Evolutionary conservation across 2,329 filamentous ascomycete genomes (phyloP), one percentile per base, ranked within the genome.

Genomic region (Fusarium floridanum): DNA sequence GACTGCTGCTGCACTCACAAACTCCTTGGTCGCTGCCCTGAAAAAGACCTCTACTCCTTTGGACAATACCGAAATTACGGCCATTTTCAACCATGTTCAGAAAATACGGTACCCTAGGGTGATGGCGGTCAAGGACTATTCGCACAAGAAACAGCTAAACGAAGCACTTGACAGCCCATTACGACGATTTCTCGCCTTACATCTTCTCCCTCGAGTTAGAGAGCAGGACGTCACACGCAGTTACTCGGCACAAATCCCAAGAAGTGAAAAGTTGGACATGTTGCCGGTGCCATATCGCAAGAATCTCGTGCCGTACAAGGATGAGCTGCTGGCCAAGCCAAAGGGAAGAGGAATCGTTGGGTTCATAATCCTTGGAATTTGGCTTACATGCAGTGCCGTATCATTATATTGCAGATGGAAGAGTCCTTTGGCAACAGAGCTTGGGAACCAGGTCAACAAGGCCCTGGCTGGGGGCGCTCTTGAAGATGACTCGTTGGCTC

Each of bases 1-100:
- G 37, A 61, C 69, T 5, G 66, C 61, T 7, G 69, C 69, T 11
- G 29, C 60, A 22, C 32, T 71, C 6, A 45, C 57, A 3, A 71
- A 68, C 14, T 6, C n/a, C 32, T 32, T 71, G 6, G 41, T 27
- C 20, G 17, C 17, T 16, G 14, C 16, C 1, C 41, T 61, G 12
- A 9, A 11, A 8, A 57, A 36, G 14, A 7, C 32, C 55, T 61
- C 59, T 20, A 22, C n/a, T 3, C 29, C 59, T 48, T 14, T 48
- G 7, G 12, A 9, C 9, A 48, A n/a, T 24, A 2, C 24, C 7
- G 24, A 48, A 4, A 48, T 37, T 6, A 20, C 43, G 17, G 11
- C 36, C 2, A n/a, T 61, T 12, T 68, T 68, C 17, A 20, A 27
- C 2, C 20, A 43, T 8, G 61, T 68, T 2, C 66, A 68, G 16